Percentiles rank a stretch among this genome's conserved stretches.
phyloP scores from a whole-genome alignment of 345 rosid species.

The Clausena lansium region DNA sequence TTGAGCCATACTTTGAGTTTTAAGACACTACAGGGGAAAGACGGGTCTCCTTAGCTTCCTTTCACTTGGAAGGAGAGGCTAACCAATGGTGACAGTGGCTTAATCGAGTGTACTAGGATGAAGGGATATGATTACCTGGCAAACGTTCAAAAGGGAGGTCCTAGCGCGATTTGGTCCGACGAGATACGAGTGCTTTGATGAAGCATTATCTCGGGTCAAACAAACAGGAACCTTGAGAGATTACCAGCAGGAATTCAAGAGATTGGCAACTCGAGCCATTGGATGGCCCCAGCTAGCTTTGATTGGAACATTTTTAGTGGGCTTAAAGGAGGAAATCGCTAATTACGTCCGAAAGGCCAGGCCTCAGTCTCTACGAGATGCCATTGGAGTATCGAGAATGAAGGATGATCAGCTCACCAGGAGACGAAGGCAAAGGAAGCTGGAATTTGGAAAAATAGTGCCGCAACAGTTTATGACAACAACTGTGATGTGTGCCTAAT shows the following conservation, averaged over 20 bases:
- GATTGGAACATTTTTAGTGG: not conserved
- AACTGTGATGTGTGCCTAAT: no score
- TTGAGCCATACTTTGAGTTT: not conserved
- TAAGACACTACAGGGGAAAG: no score
- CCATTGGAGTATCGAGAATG: not conserved
- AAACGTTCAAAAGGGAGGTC: not conserved
- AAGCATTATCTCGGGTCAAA: not conserved
- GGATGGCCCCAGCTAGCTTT: not conserved
- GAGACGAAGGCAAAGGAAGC: not conserved
- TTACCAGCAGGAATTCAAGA: not conserved
- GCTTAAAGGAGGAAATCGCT: not conserved
- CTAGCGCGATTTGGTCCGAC: not conserved
- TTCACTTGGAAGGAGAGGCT: not conserved
- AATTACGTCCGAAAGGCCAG: not conserved
- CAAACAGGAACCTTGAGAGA: not conserved
- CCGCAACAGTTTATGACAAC: accelerated
- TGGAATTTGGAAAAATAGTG: not conserved
- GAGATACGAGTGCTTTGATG: not conserved
- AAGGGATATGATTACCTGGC: not conserved
- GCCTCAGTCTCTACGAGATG: not conserved
- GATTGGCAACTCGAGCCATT: not conserved
- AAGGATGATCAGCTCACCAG: not conserved
- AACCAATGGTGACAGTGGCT: not conserved
- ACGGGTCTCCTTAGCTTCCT: not conserved
- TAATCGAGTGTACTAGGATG: not conserved